Evolutionary conservation across 1,139 yeast genomes (phyloP).

Genomic region (Geotrichum carabidarum): DNA sequence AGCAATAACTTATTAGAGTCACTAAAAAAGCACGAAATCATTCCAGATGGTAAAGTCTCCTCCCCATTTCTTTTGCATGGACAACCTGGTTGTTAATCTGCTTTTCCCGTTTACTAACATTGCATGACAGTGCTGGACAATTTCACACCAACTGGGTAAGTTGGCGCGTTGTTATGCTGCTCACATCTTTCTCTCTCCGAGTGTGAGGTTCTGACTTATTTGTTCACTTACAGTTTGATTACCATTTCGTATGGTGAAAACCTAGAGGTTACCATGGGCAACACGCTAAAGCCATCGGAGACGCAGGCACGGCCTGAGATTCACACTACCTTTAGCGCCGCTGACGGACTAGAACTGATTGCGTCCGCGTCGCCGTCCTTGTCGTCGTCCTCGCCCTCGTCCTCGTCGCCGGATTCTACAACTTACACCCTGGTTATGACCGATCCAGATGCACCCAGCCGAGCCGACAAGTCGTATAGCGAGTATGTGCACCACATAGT

Average conservation of each 20-base stretch:
- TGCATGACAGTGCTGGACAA: slow-evolving; percentile 29
- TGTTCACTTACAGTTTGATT: slow-evolving; percentile 29
- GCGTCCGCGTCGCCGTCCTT: neutral
- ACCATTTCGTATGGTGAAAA: slow-evolving; percentile 49
- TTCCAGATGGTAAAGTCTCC: slow-evolving; percentile 56
- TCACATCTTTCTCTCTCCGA: neutral
- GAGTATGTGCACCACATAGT: slow-evolving; percentile 78
- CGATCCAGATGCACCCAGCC: slow-evolving; percentile 92
- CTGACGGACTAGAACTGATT: slow-evolving; percentile 21
- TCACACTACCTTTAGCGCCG: slow-evolving; percentile 58
- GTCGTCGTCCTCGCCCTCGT: neutral
- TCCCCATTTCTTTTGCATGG: neutral
- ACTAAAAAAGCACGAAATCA: slow-evolving; percentile 53
- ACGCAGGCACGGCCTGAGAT: slow-evolving; percentile 63
- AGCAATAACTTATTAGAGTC: slow-evolving; percentile 59
- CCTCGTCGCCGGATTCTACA: slow-evolving; percentile 37
- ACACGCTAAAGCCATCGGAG: slow-evolving; percentile 56
- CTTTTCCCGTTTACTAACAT: slow-evolving; percentile 1
- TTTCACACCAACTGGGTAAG: slow-evolving; percentile 34
- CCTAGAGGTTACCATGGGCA: slow-evolving; percentile 73
- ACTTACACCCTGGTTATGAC: slow-evolving; percentile 71
- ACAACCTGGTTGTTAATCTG: slow-evolving; percentile 1
- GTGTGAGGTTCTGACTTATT: too few species aligned
- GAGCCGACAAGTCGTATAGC: slow-evolving; percentile 78
- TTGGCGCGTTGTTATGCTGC: slow-evolving; percentile 22